phyloP scores from a whole-genome alignment of 2,329 filamentous ascomycete species.

The Exophiala oligosperma region DNA sequence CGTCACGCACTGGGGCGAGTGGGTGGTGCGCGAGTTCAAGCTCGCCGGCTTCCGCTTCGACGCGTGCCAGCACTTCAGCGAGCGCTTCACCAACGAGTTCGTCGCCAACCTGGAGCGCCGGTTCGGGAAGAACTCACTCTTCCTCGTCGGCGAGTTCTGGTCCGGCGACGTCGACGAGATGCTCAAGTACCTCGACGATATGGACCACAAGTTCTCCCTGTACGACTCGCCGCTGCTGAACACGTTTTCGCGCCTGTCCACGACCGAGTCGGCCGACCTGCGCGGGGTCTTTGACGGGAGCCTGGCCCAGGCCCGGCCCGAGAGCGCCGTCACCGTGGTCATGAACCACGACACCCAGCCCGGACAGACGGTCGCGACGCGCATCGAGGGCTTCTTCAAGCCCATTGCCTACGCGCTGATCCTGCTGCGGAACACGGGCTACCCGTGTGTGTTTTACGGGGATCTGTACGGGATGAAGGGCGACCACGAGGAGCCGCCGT shows the following conservation, averaged over 20 bases:
- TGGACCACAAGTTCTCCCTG: slow-evolving; percentile 60
- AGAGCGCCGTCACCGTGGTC: slow-evolving; percentile 65
- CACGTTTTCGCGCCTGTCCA: slow-evolving; percentile 64
- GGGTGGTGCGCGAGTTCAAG: slow-evolving; percentile 62
- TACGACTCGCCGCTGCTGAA: slow-evolving; percentile 70
- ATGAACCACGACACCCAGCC: slow-evolving; percentile 70
- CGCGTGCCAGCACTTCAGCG: slow-evolving; percentile 71
- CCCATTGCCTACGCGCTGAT: slow-evolving; percentile 71
- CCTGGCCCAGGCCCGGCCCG: slow-evolving; percentile 55
- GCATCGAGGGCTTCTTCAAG: slow-evolving; percentile 67
- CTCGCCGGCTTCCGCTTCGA: slow-evolving; percentile 69
- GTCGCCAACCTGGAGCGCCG: slow-evolving; percentile 56
- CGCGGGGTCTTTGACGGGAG: slow-evolving; percentile 63
- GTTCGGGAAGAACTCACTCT: slow-evolving; percentile 53
- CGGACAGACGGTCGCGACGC: slow-evolving; percentile 44
- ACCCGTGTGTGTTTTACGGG: slow-evolving; percentile 70
- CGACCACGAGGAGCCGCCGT: slow-evolving; percentile 53
- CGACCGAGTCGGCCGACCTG: slow-evolving; percentile 58
- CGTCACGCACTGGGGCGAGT: slow-evolving; percentile 66
- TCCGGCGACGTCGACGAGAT: slow-evolving; percentile 50
- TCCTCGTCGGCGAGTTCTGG: slow-evolving; percentile 72
- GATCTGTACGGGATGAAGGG: slow-evolving; percentile 65
- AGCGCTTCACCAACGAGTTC: slow-evolving; percentile 66
- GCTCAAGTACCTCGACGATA: slow-evolving; percentile 57
- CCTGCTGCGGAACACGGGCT: slow-evolving; percentile 61